Conservation (phyloP, 1,284 basidiomycete species). For the Apiotrichum montevideense region DNA sequence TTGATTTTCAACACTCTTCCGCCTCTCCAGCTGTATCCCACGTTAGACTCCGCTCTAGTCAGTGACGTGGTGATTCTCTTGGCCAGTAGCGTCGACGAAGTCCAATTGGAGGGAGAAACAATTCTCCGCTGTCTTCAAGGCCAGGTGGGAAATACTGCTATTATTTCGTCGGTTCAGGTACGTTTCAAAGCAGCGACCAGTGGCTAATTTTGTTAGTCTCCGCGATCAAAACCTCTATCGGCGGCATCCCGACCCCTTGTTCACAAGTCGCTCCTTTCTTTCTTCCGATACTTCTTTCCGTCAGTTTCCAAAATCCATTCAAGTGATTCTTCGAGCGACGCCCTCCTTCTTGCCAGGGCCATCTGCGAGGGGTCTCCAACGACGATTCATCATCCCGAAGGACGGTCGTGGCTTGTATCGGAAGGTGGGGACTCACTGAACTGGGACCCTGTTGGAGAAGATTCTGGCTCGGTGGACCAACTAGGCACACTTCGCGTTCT, state of each 20-base stretch:
- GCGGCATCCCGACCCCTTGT: slow-evolving; percentile 55
- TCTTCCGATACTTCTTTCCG: slow-evolving; percentile 92
- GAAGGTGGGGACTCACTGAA: slow-evolving; percentile 54
- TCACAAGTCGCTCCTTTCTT: slow-evolving; percentile 80
- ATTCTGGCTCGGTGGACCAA: slow-evolving; percentile 18
- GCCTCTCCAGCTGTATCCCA: slow-evolving; percentile 64
- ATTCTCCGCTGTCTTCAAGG: slow-evolving; percentile 81
- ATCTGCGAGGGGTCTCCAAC: slow-evolving; percentile 72
- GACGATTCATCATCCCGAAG: slow-evolving; percentile 59
- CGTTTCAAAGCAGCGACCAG: slow-evolving; percentile 5
- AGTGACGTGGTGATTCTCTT: slow-evolving; percentile 80
- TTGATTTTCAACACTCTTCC: slow-evolving; percentile 76
- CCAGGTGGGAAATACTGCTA: slow-evolving; percentile 58
- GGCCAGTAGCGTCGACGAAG: slow-evolving; percentile 56
- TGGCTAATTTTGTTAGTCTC: slow-evolving; percentile 23
- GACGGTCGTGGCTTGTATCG: slow-evolving; percentile 69
- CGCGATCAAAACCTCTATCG: slow-evolving; percentile 49
- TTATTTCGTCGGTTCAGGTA: slow-evolving; percentile 55
- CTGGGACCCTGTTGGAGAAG: slow-evolving; percentile 51
- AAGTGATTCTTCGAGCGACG: slow-evolving; percentile 55
- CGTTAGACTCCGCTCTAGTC: slow-evolving; percentile 78
- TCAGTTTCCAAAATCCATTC: slow-evolving; percentile 57
- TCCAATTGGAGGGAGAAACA: slow-evolving; percentile 70
- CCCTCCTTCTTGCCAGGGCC: slow-evolving; percentile 63
- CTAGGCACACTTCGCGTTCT: slow-evolving; percentile 62